Evolutionary conservation across 2,329 filamentous ascomycete genomes (phyloP).

Genomic region (Ophiocordyceps sinensis): DNA sequence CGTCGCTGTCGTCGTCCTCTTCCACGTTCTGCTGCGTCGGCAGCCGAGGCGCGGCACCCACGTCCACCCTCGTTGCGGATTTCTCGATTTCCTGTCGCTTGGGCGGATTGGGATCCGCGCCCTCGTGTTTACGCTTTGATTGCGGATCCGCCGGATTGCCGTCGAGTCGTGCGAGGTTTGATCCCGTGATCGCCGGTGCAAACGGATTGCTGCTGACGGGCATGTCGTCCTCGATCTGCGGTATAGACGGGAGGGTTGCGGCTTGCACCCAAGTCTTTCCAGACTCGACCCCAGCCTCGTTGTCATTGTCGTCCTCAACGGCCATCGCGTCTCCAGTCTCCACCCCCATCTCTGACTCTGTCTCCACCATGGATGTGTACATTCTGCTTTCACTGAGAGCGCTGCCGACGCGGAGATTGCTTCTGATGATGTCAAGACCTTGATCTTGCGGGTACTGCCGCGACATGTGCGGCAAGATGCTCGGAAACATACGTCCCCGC

Average conservation of each 20-base stretch:
- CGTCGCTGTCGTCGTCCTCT: conserved; percentile 33
- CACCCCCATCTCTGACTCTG: conserved; percentile 23
- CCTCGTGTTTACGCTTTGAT: conserved; percentile 25
- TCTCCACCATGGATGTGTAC: conserved; percentile 16
- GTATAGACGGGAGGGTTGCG: conserved; percentile 6
- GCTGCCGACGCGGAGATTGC: conserved; percentile 34
- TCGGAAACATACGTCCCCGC: conserved; percentile 50
- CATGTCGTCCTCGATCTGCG: conserved; percentile 10
- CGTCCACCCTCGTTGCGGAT: conserved; percentile 1
- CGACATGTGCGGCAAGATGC: conserved; percentile 67
- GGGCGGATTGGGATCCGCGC: conserved; percentile 16
- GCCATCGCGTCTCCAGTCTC: conserved; percentile 19
- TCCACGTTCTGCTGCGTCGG: conserved; percentile 6
- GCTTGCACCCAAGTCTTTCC: conserved; percentile 6
- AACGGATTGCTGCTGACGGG: conserved; percentile 22
- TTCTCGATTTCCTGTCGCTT: conserved; percentile 27
- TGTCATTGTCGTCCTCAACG: conserved; percentile 4
- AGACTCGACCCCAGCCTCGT: not conserved
- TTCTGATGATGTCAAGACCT: conserved; percentile 56
- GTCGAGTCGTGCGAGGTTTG: not conserved
- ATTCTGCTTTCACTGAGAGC: conserved; percentile 12
- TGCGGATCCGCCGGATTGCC: conserved; percentile 12
- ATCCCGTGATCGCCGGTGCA: conserved; percentile 9
- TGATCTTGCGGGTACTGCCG: conserved; percentile 47
- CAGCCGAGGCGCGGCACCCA: conserved; percentile 7